These are phyloP conservation scores for Scheffersomyces segobiensis DNA, from an alignment of 1,139 yeast species.

Conservation along the genomic window DNA sequence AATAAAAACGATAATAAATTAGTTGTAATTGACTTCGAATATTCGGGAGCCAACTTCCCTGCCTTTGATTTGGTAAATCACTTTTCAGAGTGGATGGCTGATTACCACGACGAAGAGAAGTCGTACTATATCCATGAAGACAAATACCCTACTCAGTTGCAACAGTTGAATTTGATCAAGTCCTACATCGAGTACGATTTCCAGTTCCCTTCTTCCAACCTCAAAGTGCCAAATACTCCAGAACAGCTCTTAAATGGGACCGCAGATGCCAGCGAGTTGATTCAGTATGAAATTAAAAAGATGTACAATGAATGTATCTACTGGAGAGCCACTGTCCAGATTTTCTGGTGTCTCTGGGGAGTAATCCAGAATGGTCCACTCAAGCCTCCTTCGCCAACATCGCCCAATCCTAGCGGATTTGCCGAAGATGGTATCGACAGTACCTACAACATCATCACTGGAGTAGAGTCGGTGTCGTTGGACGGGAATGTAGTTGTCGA, in stretches of 20 bases:
- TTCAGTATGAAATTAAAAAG: slow-evolving; percentile 55
- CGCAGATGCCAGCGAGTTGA: slow-evolving; percentile 25
- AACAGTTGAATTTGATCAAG: slow-evolving; percentile 69
- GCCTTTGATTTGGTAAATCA: slow-evolving; percentile 92
- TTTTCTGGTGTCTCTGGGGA: slow-evolving; percentile 93
- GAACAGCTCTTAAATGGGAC: slow-evolving; percentile 14
- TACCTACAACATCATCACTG: slow-evolving; percentile 42
- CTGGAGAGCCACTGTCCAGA: slow-evolving; percentile 82
- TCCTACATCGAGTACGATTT: slow-evolving; percentile 66
- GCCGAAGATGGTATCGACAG: slow-evolving; percentile 38
- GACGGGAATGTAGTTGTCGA: slow-evolving; percentile 25
- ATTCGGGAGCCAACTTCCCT: slow-evolving; percentile 90
- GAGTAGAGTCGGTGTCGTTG: slow-evolving; percentile 28
- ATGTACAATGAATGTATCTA: slow-evolving; percentile 63
- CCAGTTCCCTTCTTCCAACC: slow-evolving; percentile 37
- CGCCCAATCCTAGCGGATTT: slow-evolving; percentile 6
- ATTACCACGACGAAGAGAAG: slow-evolving; percentile 68
- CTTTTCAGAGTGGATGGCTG: slow-evolving; percentile 93
- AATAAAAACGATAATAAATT: slow-evolving; percentile 62
- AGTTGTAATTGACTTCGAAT: slow-evolving; percentile 95
- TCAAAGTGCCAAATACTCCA: slow-evolving; percentile 18
- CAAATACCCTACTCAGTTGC: slow-evolving; percentile 64
- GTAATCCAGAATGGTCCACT: slow-evolving; percentile 68
- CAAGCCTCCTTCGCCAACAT: slow-evolving; percentile 8
- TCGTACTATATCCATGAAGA: slow-evolving; percentile 60